Percentiles rank a stretch among this genome's conserved stretches.
Evolutionary conservation across 257 asterid genomes (phyloP).

Genomic region (Nicotiana tomentosiformis): DNA sequence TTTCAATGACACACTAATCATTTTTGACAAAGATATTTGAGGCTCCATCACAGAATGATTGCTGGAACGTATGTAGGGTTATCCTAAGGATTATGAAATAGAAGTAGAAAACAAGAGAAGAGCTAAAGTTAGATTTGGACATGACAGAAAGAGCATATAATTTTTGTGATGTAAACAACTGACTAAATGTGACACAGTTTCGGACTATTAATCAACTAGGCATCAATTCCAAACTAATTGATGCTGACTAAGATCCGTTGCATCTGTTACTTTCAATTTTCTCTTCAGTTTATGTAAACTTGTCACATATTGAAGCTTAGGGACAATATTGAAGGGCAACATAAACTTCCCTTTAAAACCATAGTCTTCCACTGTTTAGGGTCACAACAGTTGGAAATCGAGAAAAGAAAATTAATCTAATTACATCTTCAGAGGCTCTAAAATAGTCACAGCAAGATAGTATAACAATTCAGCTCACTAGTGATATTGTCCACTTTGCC

Average conservation of each 20-base stretch:
- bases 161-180: not conserved
- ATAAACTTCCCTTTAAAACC: not conserved
- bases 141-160: not conserved
- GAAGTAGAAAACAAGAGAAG: not conserved
- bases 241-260: not conserved
- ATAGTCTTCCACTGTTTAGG: not conserved
- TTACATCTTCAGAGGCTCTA: not conserved
- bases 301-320: not conserved
- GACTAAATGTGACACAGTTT: not conserved
- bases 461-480: too few relatives aligned
- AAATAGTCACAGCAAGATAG: too few relatives aligned
- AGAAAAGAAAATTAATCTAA: not conserved
- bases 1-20: not conserved
- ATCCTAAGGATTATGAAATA: not conserved
- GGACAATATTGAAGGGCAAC: not conserved
- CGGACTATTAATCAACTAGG: not conserved
- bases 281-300: not conserved
- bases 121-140: not conserved
- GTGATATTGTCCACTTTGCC: too few relatives aligned
- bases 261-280: not conserved
- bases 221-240: not conserved
- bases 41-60: not conserved
- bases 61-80: not conserved
- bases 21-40: constrained; percentile 1
- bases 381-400: not conserved